Percentiles rank a stretch among this genome's conserved stretches.
Evolutionary conservation across 2,329 filamentous ascomycete species (phyloP).

Genomic region (Alternaria atra): DNA sequence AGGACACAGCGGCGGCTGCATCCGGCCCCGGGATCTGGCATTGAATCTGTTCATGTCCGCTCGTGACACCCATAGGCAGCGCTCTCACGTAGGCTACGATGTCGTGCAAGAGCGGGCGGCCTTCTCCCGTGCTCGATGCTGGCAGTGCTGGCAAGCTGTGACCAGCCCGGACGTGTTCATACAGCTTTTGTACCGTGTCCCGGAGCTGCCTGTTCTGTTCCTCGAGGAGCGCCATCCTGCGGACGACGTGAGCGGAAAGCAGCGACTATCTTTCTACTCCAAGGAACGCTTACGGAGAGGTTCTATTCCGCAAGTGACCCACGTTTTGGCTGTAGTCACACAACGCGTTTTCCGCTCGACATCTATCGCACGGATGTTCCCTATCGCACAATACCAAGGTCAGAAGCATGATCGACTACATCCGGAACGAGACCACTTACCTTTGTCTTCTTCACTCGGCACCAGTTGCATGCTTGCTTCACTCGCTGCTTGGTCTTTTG

Average conservation of each 20-base stretch:
- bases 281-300: not conserved
- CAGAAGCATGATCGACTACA: not conserved
- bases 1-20: not conserved
- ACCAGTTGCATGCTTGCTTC: conserved; percentile 16
- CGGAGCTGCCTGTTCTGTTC: not conserved
- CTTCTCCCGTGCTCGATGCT: not conserved
- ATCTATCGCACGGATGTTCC: not conserved
- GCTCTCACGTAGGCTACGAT: not conserved
- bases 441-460: conserved; percentile 17
- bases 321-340: not conserved
- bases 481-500: conserved; percentile 10
- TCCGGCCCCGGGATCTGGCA: not conserved
- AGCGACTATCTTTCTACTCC: not conserved
- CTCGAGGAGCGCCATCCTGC: conserved; percentile 4
- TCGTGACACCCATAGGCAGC: not conserved
- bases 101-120: not conserved
- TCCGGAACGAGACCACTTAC: conserved; percentile 3
- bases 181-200: conserved; percentile 1
- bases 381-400: conserved; percentile 5
- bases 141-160: not conserved
- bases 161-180: not conserved
- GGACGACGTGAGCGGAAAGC: not conserved
- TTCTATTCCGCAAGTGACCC: not conserved
- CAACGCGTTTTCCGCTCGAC: not conserved
- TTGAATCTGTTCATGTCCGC: not conserved